Conservation (phyloP, 1,284 basidiomycete species). For the Boletus semigastroideus region DNA sequence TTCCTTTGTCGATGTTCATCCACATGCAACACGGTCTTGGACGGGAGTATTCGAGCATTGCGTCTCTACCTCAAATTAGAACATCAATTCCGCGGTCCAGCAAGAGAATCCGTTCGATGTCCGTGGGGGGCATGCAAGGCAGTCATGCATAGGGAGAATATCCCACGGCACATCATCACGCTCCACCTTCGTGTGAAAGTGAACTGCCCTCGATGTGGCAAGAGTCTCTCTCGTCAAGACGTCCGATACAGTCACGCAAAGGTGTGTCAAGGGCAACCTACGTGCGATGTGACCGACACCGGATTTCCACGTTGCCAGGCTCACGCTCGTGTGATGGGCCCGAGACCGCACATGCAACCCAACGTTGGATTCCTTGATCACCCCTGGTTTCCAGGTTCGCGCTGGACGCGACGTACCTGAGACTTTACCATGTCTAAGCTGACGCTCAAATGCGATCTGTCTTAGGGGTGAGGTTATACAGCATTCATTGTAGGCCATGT, state of each 20-base stretch:
- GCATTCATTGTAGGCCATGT: too few relatives aligned
- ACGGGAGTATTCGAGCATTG: neutral
- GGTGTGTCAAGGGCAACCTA: slow-evolving; percentile 1
- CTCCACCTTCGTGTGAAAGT: slow-evolving; percentile 13
- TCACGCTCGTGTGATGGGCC: too few relatives aligned
- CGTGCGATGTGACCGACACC: too few relatives aligned
- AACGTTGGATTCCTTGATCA: too few relatives aligned
- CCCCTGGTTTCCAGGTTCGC: too few relatives aligned
- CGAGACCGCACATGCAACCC: too few relatives aligned
- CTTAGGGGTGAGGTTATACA: too few relatives aligned
- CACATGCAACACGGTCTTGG: neutral
- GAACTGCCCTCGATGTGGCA: slow-evolving; percentile 9
- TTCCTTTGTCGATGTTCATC: neutral
- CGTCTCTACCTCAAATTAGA: neutral
- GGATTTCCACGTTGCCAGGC: too few relatives aligned
- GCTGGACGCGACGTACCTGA: too few relatives aligned
- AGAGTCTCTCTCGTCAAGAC: slow-evolving; percentile 15
- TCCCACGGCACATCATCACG: slow-evolving; percentile 16
- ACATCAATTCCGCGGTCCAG: neutral
- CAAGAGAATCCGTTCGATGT: neutral
- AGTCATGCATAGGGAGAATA: slow-evolving; percentile 11
- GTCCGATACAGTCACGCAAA: slow-evolving; percentile 10
- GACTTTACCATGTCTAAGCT: too few relatives aligned
- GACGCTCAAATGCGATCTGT: too few relatives aligned
- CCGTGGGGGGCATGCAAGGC: neutral